Evolutionary conservation across 495 filamentous ascomycete genomes (phyloP).

Genomic region (Aspergillus bridgeri): DNA sequence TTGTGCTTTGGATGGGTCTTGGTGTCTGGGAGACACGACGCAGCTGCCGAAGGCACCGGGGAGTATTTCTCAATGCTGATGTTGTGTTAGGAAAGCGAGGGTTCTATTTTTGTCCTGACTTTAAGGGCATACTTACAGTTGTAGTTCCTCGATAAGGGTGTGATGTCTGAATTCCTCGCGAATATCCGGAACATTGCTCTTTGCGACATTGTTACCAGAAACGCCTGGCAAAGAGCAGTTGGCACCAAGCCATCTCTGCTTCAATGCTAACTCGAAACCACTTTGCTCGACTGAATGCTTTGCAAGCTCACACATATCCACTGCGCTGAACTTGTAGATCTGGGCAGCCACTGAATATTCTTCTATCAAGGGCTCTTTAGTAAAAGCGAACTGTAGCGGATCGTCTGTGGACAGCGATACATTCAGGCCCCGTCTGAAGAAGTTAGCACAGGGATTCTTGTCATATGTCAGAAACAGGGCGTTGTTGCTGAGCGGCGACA

Average conservation of each 20-base stretch:
- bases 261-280: slow-evolving; percentile 85
- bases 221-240: slow-evolving; percentile 71
- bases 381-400: slow-evolving; percentile 96
- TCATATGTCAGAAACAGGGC: slow-evolving; percentile 96
- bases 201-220: slow-evolving; percentile 82
- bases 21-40: neutral
- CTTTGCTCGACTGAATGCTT: slow-evolving; percentile 94
- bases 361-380: slow-evolving; percentile 96
- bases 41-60: neutral
- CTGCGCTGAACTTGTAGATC: slow-evolving; percentile 95
- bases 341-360: slow-evolving; percentile 97
- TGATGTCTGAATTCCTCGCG: slow-evolving; percentile 84
- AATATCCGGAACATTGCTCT: slow-evolving; percentile 93
- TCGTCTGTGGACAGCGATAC: slow-evolving; percentile 96
- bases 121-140: slow-evolving; percentile 59
- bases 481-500: slow-evolving; percentile 98
- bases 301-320: slow-evolving; percentile 98
- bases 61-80: neutral
- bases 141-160: slow-evolving; percentile 74
- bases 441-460: slow-evolving; percentile 90
- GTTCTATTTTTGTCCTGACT: neutral
- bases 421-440: slow-evolving; percentile 91
- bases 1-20: neutral
- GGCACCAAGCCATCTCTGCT: slow-evolving; percentile 83
- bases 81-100: neutral